Evolutionary conservation across 176 grass and related monocot species (phyloP).

Genomic region (Oryza glumipatula): DNA sequence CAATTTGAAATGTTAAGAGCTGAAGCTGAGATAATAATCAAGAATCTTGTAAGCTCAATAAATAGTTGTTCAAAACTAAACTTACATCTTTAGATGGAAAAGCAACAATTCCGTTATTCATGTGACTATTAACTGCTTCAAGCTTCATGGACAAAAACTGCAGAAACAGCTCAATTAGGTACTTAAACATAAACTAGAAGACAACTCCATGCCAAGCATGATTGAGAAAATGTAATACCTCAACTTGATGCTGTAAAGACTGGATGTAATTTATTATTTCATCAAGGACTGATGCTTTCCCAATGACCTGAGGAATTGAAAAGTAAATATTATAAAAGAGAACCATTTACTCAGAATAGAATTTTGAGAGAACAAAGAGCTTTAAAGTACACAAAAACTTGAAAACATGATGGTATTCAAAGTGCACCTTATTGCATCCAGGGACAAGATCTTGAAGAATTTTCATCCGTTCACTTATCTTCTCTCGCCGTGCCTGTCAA

Average conservation of each 20-base stretch:
- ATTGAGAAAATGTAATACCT: constrained; percentile 47
- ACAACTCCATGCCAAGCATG: background rate
- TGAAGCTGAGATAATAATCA: background rate
- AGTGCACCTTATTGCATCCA: constrained; percentile 77
- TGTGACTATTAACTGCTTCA: constrained; percentile 72
- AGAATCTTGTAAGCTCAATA: background rate
- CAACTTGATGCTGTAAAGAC: constrained; percentile 75
- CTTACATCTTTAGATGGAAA: constrained; percentile 82
- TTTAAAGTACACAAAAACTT: background rate
- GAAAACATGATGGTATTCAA: constrained; percentile 1
- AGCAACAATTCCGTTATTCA: constrained; percentile 43
- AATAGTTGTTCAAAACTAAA: constrained; percentile 21
- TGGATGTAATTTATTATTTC: constrained; percentile 96
- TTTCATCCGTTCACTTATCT: constrained; percentile 89
- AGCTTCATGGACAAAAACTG: constrained; percentile 95
- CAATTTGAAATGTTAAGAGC: constrained; percentile 14
- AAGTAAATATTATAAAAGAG: background rate
- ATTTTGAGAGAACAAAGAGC: background rate
- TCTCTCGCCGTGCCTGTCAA: constrained; percentile 72
- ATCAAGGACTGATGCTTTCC: constrained; percentile 84
- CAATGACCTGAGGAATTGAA: constrained; percentile 62
- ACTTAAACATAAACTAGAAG: background rate
- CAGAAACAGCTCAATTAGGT: constrained; percentile 25
- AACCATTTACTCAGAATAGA: constrained; percentile 26
- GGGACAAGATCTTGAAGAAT: constrained; percentile 85